Evolutionary conservation across 768 basidiomycete species (phyloP), one percentile per base, ranked within the genome.

Genomic region (Dacryopinax primogenitus): DNA sequence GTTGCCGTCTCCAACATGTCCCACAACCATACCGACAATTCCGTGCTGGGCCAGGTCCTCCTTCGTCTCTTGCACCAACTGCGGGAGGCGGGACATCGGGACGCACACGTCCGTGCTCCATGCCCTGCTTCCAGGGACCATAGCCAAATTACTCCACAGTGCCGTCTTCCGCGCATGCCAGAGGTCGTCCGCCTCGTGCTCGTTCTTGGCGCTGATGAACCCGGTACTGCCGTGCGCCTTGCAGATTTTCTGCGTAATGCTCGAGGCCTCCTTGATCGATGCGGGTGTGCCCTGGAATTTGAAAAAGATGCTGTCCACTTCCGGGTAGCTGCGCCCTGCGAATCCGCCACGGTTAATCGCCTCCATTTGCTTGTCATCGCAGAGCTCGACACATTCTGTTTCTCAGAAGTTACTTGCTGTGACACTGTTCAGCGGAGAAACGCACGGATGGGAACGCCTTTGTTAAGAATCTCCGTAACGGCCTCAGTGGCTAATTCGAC

Each of bases 21-120:
- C 88, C 2, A 90, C 86, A 63, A 90, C 86, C 0, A 87, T 88
- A n/a, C 83, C 85, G 0, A 80, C 72, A 13, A 94, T 72, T 1
- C 83, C 83, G 16, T 82, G 77, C 26, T 79, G 73, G 4, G 77
- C 77, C 6, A 96, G 77, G 73, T 93, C 92, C 70, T 83, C 81
- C 72, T 90, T 88, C 1, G 90, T 92, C 72, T 90, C 87, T 61
- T 82, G 78, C 11, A 88, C 86, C 12, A 88, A 78, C 66, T 86
- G 80, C 1, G 87, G 85, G 18, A 89, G 78, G 58, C 80, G 79
- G 0, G 84, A 86, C 7, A 88, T 85, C 0, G 87, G 87, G 15
- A 90, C 86, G 68, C 84, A 94, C 32, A 93, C 92, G 74, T 93
- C 92, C 0, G 92, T 95, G 26, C 85, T 87, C 91, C 90, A 93